Percentiles rank a stretch among this genome's conserved stretches.
Evolutionary conservation across 352 stramenopile genomes (phyloP).

Genomic region (Elongisporangium prolatum): DNA sequence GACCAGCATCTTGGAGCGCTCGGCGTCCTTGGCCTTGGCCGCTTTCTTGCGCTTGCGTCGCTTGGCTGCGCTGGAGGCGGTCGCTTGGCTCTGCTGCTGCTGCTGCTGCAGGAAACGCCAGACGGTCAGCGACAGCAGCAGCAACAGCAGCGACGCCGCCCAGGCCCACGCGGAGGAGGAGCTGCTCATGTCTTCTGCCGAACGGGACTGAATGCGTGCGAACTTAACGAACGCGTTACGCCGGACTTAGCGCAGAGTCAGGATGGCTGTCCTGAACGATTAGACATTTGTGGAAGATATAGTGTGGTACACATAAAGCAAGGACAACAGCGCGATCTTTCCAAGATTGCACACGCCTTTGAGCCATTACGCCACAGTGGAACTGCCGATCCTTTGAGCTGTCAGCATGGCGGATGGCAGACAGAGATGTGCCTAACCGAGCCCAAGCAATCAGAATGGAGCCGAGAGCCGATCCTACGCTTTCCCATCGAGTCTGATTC

Average conservation of each 20-base stretch:
- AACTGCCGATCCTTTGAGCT: neutral
- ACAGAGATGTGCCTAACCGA: neutral
- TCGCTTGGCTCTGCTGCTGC: neutral
- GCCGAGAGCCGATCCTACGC: neutral
- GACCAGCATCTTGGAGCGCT: neutral
- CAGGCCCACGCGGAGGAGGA: neutral
- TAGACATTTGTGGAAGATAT: neutral
- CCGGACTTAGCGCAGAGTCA: neutral
- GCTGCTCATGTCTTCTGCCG: neutral
- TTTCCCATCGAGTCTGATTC: neutral
- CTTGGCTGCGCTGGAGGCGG: conserved; percentile 24
- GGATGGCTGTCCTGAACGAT: neutral
- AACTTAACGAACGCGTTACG: neutral
- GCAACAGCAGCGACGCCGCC: conserved; percentile 37
- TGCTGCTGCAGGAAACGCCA: conserved; percentile 33
- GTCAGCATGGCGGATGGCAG: neutral
- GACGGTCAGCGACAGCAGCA: conserved; percentile 23
- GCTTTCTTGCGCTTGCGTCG: conserved; percentile 20
- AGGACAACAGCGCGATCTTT: neutral
- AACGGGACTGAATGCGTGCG: neutral
- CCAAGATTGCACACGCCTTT: too few species aligned
- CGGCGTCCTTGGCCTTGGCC: neutral
- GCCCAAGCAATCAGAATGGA: neutral
- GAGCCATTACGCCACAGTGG: neutral
- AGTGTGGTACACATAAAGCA: neutral